Base-by-base conservation (phyloP, 1,139 yeast species). In the Lodderomyces oxycetoniae region DNA sequence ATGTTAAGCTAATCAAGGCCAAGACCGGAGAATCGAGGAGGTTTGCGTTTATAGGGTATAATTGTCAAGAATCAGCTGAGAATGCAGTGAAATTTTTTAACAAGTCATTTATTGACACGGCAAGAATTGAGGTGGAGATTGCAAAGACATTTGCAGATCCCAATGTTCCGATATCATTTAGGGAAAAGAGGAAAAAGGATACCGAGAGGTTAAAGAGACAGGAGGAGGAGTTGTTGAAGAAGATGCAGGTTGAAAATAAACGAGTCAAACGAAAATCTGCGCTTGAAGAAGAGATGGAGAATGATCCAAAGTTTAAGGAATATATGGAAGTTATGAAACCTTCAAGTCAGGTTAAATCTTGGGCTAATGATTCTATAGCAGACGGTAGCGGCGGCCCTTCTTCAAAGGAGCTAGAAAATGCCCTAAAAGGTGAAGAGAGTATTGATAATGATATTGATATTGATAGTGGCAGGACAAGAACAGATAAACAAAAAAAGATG, bases 21-120 rank as follows among this genome's bases (percentile, higher is more conserved):
- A 71, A 81, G 47, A 77, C 76, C 46, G 98, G 98, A 22, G 84
- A 82, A 50, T 84, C 95, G 10, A 76, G 99, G 58, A 69, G 94
- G 46, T 93, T 93, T 67, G 97, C 96, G 10, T 91, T 91, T 50
- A 67, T 93, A 38, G 99, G 99, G 0, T 91, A 74, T 57, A 81
- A 77, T 49, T 68, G 77, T 11, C 68, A 63, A 17, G 71, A 62
- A 4, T 95, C 86, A 51, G 98, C 98, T 0, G 75, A 71, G 34
- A 72, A 68, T 32, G 96, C 96, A 0, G 91, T 81, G 5, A 67
- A 64, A 32, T 87, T 74, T 57, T 91, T 84, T 58, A 67, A 93
- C 59, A 71, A 74, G 11, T 74, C 95, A 1, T 91, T 79, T 52
- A 77, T 91, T 37, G 94, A 87, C 48, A 88, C 96, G 0, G 71